Conservation (phyloP, 2,329 filamentous ascomycete species). For the Pyrenophora tritici-repentis region DNA sequence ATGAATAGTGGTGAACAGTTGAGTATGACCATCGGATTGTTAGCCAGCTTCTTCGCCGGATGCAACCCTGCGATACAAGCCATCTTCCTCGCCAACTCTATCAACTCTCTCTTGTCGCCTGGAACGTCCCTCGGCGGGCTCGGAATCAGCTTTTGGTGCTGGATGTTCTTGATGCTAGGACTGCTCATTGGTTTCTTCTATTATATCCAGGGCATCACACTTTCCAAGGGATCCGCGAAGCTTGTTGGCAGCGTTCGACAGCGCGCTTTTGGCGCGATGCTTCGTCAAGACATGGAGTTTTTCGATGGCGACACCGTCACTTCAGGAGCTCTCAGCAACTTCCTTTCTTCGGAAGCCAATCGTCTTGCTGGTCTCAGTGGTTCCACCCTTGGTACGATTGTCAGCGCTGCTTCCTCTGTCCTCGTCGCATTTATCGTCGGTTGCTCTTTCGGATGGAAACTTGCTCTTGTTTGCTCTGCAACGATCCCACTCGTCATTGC, state of each 20-base stretch:
- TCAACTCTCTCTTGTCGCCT: slow-evolving; percentile 69
- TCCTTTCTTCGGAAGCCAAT: slow-evolving; percentile 74
- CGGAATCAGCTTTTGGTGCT: slow-evolving; percentile 67
- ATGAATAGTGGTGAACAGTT: slow-evolving; percentile 43
- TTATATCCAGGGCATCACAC: slow-evolving; percentile 49
- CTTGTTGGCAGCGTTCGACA: slow-evolving; percentile 83
- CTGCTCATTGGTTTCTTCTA: slow-evolving; percentile 33
- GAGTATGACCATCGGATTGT: slow-evolving; percentile 51
- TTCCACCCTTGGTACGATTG: slow-evolving; percentile 81
- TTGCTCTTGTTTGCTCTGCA: slow-evolving; percentile 80
- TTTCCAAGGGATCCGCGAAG: slow-evolving; percentile 62
- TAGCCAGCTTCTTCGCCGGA: slow-evolving; percentile 44
- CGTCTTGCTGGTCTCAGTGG: slow-evolving; percentile 89
- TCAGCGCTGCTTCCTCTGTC: slow-evolving; percentile 80
- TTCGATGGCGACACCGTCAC: slow-evolving; percentile 92
- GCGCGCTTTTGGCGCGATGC: slow-evolving; percentile 80
- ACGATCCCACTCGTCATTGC: slow-evolving; percentile 77
- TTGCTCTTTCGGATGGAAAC: slow-evolving; percentile 81
- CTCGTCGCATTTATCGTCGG: slow-evolving; percentile 71
- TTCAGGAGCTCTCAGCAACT: slow-evolving; percentile 79
- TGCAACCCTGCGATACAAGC: slow-evolving; percentile 57
- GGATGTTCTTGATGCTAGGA: slow-evolving; percentile 46
- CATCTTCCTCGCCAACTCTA: slow-evolving; percentile 83
- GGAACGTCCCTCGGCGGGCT: slow-evolving; percentile 59
- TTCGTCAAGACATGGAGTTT: slow-evolving; percentile 83